phyloP scores from a whole-genome alignment of 2,329 filamentous ascomycete species.

The Fusarium sp. region DNA sequence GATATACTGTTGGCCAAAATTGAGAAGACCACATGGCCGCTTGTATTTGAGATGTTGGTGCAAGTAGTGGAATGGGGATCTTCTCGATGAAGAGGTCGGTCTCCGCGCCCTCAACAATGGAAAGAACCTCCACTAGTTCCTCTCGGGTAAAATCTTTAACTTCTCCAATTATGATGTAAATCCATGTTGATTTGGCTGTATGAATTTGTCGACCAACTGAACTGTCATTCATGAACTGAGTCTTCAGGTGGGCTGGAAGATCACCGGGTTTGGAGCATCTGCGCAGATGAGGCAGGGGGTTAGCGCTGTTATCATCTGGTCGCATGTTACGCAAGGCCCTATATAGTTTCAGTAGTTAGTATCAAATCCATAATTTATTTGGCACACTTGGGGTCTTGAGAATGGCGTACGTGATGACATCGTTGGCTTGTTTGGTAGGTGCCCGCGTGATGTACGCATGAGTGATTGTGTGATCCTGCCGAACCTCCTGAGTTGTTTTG shows the following conservation, averaged over 20 bases:
- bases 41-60: slow-evolving; percentile 80
- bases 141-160: slow-evolving; percentile 63
- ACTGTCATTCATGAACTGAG: slow-evolving; percentile 69
- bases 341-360: slow-evolving; percentile 28
- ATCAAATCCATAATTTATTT: background rate
- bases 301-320: slow-evolving; percentile 67
- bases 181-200: slow-evolving; percentile 68
- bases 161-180: slow-evolving; percentile 67
- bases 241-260: slow-evolving; percentile 73
- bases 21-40: slow-evolving; percentile 78
- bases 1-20: slow-evolving; percentile 88
- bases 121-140: slow-evolving; percentile 61
- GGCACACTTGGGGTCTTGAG: background rate
- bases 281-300: slow-evolving; percentile 76
- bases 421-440: slow-evolving; percentile 76
- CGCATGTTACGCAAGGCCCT: slow-evolving; percentile 67
- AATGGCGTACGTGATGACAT: slow-evolving; percentile 73
- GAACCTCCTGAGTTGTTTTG: slow-evolving; percentile 72
- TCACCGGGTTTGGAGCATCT: slow-evolving; percentile 78
- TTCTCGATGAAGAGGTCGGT: slow-evolving; percentile 67
- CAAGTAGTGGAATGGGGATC: slow-evolving; percentile 75
- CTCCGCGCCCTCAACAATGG: slow-evolving; percentile 61
- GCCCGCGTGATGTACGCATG: slow-evolving; percentile 77
- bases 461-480: slow-evolving; percentile 67
- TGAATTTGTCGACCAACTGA: slow-evolving; percentile 65